These are phyloP conservation scores for Peniophora sp. DNA, from an alignment of 1,284 basidiomycete species.

Conservation along the genomic window DNA sequence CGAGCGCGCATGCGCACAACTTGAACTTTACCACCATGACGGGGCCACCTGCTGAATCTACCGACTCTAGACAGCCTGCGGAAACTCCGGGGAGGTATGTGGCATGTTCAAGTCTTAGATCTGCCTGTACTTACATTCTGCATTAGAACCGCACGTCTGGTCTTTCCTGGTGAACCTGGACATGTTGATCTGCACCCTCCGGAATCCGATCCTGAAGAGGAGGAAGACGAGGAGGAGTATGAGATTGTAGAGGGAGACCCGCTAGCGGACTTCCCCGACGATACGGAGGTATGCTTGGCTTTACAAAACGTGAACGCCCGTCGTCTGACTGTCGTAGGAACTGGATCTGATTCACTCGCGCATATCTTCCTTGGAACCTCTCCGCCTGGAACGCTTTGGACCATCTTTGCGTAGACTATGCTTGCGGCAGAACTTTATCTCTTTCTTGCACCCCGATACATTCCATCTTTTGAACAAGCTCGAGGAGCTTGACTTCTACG, in stretches of 20 bases:
- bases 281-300: background rate
- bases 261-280: background rate
- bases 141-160: background rate
- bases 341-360: constrained; percentile 86
- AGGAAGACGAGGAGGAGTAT: background rate
- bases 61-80: background rate
- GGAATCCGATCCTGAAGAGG: background rate
- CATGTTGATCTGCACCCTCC: background rate
- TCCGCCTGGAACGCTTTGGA: constrained; percentile 69
- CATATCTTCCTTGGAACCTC: constrained; percentile 54
- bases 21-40: background rate
- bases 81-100: too few relatives aligned
- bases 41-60: background rate
- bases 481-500: constrained; percentile 91
- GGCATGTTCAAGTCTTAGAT: too few relatives aligned
- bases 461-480: constrained; percentile 63
- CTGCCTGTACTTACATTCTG: too few relatives aligned
- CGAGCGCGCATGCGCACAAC: too few relatives aligned
- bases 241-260: background rate
- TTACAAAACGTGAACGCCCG: constrained; percentile 7
- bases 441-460: constrained; percentile 59
- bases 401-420: constrained; percentile 69
- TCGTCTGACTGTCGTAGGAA: constrained; percentile 46
- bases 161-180: background rate
- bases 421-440: constrained; percentile 85